phyloP scores from a whole-genome alignment of 1,139 yeast species.

The Blastobotrys capitulatus region DNA sequence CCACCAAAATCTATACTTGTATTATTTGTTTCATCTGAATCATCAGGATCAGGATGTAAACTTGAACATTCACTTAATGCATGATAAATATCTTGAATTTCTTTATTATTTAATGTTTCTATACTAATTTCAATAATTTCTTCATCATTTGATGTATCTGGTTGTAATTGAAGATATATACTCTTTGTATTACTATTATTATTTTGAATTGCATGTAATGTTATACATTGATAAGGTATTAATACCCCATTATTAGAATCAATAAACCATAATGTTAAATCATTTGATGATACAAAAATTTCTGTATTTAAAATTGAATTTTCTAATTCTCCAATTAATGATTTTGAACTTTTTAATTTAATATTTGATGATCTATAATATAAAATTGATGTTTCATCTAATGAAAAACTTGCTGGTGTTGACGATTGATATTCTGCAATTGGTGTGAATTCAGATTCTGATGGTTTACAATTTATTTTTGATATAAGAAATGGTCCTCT shows the following conservation, averaged over 20 bases:
- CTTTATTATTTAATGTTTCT: slow-evolving; percentile 11
- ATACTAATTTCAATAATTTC: background rate
- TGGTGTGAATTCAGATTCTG: slow-evolving; percentile 25
- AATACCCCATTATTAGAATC: slow-evolving; percentile 18
- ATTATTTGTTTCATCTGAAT: slow-evolving; percentile 30
- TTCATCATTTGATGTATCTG: slow-evolving; percentile 7
- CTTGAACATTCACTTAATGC: slow-evolving; percentile 61
- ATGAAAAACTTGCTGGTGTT: slow-evolving; percentile 33
- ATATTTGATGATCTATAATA: slow-evolving; percentile 19
- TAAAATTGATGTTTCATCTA: slow-evolving; percentile 33
- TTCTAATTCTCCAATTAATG: slow-evolving; percentile 7
- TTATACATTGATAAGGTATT: slow-evolving; percentile 25
- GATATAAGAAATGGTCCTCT: background rate
- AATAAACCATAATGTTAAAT: slow-evolving; percentile 22
- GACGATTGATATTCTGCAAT: slow-evolving; percentile 30
- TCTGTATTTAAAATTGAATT: slow-evolving; percentile 11
- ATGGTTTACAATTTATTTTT: slow-evolving; percentile 17
- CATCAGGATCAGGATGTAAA: slow-evolving; percentile 27
- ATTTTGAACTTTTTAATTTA: slow-evolving; percentile 12
- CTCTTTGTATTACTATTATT: slow-evolving; percentile 12
- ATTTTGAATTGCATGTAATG: slow-evolving; percentile 28
- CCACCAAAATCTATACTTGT: slow-evolving; percentile 12
- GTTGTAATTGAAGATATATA: slow-evolving; percentile 25
- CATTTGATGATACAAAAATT: slow-evolving; percentile 21
- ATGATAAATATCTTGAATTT: slow-evolving; percentile 20